These are phyloP conservation scores for Arthrobotrys musiformis DNA, from an alignment of 2,329 filamentous ascomycete genomes.

Conservation along the genomic window DNA sequence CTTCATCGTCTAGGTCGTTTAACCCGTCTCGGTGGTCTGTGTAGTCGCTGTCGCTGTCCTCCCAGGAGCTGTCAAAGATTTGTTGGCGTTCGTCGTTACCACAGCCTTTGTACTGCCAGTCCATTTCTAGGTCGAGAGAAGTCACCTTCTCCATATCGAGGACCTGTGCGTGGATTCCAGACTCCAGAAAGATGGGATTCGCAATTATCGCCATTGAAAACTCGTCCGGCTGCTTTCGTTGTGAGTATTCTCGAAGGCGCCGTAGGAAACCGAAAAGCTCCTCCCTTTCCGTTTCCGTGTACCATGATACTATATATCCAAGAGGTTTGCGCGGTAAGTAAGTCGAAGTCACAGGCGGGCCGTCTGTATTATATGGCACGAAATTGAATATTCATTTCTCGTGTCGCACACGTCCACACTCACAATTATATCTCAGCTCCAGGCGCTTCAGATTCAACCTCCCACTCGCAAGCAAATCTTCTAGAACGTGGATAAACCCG, in stretches of 20 bases:
- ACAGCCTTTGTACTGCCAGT: neutral
- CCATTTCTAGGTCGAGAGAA: neutral
- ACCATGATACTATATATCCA: neutral
- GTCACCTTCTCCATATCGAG: slow-evolving; percentile 1
- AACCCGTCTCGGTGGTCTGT: neutral
- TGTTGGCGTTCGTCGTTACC: neutral
- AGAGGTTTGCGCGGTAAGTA: neutral
- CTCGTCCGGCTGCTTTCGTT: neutral
- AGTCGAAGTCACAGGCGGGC: neutral
- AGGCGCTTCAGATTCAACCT: slow-evolving; percentile 9
- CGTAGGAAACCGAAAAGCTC: neutral
- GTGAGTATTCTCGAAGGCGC: neutral
- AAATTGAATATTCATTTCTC: neutral
- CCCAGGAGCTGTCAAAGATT: neutral
- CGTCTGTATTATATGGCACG: neutral
- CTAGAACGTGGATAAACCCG: neutral
- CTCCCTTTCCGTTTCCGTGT: neutral
- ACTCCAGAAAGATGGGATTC: neutral
- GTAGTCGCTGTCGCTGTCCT: slow-evolving; percentile 5
- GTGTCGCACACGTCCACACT: neutral
- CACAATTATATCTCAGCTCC: slow-evolving; percentile 4
- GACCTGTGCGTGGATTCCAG: neutral
- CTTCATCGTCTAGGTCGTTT: neutral
- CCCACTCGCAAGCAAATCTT: neutral
- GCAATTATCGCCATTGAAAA: neutral